A percentile compares a stretch with the other conserved stretches of the same genome.
phyloP scores from a whole-genome alignment of 2,329 filamentous ascomycete genomes.

The Colletotrichum costaricense region DNA sequence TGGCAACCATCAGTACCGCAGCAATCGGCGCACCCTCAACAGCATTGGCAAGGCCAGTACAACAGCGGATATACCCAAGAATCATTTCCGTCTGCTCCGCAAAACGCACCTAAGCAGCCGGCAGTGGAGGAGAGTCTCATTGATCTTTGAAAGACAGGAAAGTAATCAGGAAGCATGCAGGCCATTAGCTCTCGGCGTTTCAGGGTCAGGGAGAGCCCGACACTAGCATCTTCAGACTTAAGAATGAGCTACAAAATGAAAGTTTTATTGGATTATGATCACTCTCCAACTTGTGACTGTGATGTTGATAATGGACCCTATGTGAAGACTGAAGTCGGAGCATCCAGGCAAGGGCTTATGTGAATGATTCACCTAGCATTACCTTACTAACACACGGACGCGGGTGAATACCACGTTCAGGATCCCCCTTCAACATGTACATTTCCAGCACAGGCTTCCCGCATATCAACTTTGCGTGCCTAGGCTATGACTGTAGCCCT shows the following conservation, averaged over 20 bases:
- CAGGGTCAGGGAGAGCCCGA: constrained; percentile 16
- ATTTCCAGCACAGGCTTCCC: too few relatives aligned
- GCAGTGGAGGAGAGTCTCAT: constrained; percentile 82
- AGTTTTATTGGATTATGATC: constrained; percentile 1
- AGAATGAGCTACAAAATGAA: constrained; percentile 27
- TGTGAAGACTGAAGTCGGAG: not conserved
- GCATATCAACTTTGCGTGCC: too few relatives aligned
- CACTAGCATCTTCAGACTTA: constrained; percentile 20
- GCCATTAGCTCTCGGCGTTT: constrained; percentile 29
- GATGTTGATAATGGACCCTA: not conserved
- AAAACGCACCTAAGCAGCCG: constrained; percentile 68
- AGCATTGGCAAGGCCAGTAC: constrained; percentile 41
- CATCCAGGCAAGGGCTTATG: constrained; percentile 7
- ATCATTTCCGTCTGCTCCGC: constrained; percentile 73
- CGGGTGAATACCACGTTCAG: too few relatives aligned
- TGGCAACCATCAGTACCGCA: constrained; percentile 48
- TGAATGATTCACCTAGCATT: not conserved
- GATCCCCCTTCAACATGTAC: too few relatives aligned
- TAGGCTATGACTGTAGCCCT: too few relatives aligned
- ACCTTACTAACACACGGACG: too few relatives aligned
- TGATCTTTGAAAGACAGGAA: constrained; percentile 66
- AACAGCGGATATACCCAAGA: constrained; percentile 65
- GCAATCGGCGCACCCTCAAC: constrained; percentile 42
- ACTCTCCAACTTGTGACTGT: not conserved
- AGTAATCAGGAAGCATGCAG: constrained; percentile 15